Base-by-base conservation (phyloP, 2,329 filamentous ascomycete species). In the Corinectria fuckeliana region DNA sequence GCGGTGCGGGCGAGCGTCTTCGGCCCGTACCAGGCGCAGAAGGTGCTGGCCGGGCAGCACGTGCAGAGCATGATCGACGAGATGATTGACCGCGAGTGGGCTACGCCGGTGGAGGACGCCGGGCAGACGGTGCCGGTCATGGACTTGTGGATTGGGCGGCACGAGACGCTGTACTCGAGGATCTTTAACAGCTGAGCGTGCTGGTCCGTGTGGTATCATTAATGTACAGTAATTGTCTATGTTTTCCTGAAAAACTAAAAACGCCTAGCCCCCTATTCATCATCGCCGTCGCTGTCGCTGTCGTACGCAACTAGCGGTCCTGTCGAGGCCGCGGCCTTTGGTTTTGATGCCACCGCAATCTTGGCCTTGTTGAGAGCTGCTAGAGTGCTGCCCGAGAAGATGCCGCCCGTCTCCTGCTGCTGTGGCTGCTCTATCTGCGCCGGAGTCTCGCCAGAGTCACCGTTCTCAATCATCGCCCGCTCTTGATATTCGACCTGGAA, bases 231-330 rank as follows among this genome's bases (percentile, higher is more conserved):
- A 62, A 64, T 63, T 64, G 62, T 69, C 60, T 72, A 66, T 69
- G 64, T 54, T 60, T 60, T 58, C 51, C 55, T 64, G n/a, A 57
- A 50, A 61, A 61, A 59, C 58, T 56, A 71, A 68, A 71, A 68
- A 66, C 65, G 60, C 71, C 59, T 70, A 69, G 62, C 60, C 47
- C n/a, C 63, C 74, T 76, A 78, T 71, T 82, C 78, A 56, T 82
- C 90, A 61, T 97, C 93, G 72, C 93, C 91, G 76, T 96, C 93
- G 72, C 93, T 91, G 76, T 96, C 93, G 72, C 93, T 91, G 76
- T 95, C 93, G 71, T 99, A 99, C 23, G 85, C 91, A 18, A 97
- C 95, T 65, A 98, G 78, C 6, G 92, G 91, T 1, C 91, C 92
- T 16, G 85, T 76, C 25, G 86, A 65, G 9, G 83, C 78, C 8